Evolutionary conservation across 1,284 basidiomycete genomes (phyloP).

Genomic region (Austroboletus novae-zelandiae): DNA sequence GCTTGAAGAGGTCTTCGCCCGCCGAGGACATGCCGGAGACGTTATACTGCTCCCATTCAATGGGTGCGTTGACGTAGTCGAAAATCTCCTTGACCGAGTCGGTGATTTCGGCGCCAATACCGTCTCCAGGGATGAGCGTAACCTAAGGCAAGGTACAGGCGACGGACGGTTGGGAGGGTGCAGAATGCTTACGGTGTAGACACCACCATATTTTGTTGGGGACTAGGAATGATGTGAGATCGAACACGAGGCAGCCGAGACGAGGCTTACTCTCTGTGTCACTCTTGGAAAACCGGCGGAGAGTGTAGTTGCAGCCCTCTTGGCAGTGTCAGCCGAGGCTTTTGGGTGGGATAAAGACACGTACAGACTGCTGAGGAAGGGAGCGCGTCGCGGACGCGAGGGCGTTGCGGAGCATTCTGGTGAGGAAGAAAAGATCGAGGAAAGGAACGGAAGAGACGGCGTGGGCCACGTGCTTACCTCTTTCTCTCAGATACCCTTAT

Average conservation of each 20-base stretch:
- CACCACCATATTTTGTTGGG: conserved; percentile 93
- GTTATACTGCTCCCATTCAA: conserved; percentile 99
- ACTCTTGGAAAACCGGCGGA: conserved; percentile 79
- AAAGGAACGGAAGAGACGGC: conserved; percentile 22
- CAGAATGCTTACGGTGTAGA: conserved; percentile 68
- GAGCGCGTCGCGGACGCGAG: conserved; percentile 58
- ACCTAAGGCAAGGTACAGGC: conserved; percentile 50
- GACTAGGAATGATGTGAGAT: conserved; percentile 46
- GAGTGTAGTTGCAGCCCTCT: conserved; percentile 77
- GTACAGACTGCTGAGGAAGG: conserved; percentile 49
- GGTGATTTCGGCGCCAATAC: conserved; percentile 96
- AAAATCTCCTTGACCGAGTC: conserved; percentile 99
- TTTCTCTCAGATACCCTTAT: conserved; percentile 9
- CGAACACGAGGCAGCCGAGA: neutral
- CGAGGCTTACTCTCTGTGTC: conserved; percentile 57
- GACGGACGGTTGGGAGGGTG: conserved; percentile 20
- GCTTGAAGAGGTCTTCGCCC: conserved; percentile 94
- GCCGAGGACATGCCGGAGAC: conserved; percentile 95
- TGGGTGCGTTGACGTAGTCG: conserved; percentile 94
- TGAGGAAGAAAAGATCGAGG: conserved; percentile 21
- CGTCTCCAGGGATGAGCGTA: conserved; percentile 94
- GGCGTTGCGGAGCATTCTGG: conserved; percentile 66
- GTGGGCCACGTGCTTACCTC: conserved; percentile 11
- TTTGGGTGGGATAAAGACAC: conserved; percentile 16
- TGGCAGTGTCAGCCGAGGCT: conserved; percentile 17